Evolutionary conservation across 306 rosid genomes (phyloP).

Genomic region (Alnus glutinosa): DNA sequence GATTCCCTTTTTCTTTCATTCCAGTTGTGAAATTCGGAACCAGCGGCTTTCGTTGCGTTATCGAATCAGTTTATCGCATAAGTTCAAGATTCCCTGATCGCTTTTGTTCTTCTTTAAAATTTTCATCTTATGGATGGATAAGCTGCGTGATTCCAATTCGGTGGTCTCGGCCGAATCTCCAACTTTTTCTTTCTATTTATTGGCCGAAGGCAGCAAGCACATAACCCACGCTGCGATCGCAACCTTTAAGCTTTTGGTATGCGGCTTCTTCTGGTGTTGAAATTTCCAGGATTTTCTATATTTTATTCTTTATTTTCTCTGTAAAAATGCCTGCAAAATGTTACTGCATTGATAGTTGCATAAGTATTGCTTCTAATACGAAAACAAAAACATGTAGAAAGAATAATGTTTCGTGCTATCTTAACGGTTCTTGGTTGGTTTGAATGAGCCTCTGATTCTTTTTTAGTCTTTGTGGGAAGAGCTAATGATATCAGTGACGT

Average conservation of each 20-base stretch:
- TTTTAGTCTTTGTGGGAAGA: background rate
- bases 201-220: background rate
- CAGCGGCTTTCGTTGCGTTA: background rate
- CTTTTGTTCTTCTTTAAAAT: background rate
- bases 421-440: background rate
- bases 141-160: slow-evolving; percentile 22
- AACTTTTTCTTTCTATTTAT: slow-evolving; percentile 11
- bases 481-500: background rate
- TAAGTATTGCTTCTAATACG: background rate
- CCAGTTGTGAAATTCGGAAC: background rate
- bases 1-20: slow-evolving; percentile 22
- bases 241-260: slow-evolving; percentile 22
- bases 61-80: background rate
- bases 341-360: background rate
- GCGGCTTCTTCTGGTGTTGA: background rate
- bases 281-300: background rate
- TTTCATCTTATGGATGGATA: slow-evolving; percentile 4
- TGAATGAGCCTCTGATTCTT: background rate
- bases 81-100: slow-evolving; percentile 11
- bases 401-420: background rate
- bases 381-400: background rate
- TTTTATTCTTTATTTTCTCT: background rate
- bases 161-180: slow-evolving; percentile 32
- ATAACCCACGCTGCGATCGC: slow-evolving; percentile 14
- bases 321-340: background rate